phyloP scores from a whole-genome alignment of 2,329 filamentous ascomycete genomes.

The Nakataea oryzae region DNA sequence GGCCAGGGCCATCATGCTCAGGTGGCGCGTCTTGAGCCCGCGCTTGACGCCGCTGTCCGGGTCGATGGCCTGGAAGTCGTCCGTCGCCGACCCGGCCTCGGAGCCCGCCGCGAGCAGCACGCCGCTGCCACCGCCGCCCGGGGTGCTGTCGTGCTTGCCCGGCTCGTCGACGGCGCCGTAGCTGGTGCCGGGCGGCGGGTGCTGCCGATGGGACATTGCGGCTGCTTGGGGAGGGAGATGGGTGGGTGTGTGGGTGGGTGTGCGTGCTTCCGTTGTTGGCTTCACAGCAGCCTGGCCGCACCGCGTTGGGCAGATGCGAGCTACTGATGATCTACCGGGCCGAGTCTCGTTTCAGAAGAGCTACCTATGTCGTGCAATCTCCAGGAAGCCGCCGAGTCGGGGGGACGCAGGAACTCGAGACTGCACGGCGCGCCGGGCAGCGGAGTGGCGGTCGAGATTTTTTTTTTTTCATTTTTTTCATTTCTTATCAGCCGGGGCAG shows the following conservation, averaged over 20 bases:
- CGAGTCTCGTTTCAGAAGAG: neutral
- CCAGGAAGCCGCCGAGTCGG: too few species aligned
- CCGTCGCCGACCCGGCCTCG: neutral
- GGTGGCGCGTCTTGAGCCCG: slow-evolving; percentile 56
- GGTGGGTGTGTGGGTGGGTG: too few species aligned
- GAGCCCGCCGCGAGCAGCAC: neutral
- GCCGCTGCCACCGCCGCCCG: too few species aligned
- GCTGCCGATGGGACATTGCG: neutral
- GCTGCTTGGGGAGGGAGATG: too few species aligned
- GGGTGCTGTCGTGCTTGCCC: neutral
- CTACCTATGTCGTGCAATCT: too few species aligned
- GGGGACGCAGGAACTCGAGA: neutral
- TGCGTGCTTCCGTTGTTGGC: too few species aligned
- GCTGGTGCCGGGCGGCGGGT: neutral
- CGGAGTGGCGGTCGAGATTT: too few species aligned
- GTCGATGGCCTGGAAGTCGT: slow-evolving; percentile 38
- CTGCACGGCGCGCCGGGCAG: neutral
- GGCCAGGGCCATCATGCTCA: slow-evolving; percentile 56
- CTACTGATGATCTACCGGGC: too few species aligned
- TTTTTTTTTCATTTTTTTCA: too few species aligned
- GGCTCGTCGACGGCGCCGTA: neutral
- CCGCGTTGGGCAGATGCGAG: too few species aligned
- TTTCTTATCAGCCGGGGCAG: neutral
- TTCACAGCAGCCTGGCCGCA: too few species aligned
- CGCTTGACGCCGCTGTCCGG: slow-evolving; percentile 56